Conservation (phyloP, 148 eudicot species). For the Nyssa sinensis region DNA sequence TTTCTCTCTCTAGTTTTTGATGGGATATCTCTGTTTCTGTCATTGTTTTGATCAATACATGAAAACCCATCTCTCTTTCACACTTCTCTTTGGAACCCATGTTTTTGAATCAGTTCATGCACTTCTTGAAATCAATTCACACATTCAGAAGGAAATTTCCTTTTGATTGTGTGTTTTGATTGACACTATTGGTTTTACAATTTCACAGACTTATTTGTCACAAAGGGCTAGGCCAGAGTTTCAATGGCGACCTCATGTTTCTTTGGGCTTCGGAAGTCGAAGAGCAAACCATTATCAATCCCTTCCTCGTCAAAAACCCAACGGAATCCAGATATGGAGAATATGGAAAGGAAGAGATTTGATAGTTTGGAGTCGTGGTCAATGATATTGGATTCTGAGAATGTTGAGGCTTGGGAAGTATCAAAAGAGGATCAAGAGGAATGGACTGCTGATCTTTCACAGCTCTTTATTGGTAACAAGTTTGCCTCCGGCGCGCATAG, state of each 20-base stretch:
- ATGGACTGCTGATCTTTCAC: constrained; percentile 99
- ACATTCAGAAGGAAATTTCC: constrained; percentile 56
- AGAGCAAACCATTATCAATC: constrained; percentile 34
- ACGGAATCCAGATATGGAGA: constrained; percentile 44
- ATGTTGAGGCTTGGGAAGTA: constrained; percentile 79
- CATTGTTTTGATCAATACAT: constrained; percentile 19
- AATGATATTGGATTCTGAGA: constrained; percentile 92
- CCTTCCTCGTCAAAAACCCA: constrained; percentile 50
- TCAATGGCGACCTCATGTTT: constrained; percentile 70
- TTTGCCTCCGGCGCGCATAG: constrained; percentile 99
- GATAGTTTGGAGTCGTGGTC: constrained; percentile 98
- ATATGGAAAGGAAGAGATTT: constrained; percentile 81
- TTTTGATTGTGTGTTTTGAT: constrained; percentile 28
- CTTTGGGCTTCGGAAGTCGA: constrained; percentile 47
- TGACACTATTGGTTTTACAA: background rate
- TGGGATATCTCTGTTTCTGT: constrained; percentile 13
- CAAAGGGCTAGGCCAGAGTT: background rate
- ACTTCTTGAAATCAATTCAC: constrained; percentile 67
- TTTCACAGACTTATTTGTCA: background rate
- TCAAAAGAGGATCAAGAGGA: constrained; percentile 75
- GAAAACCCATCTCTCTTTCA: constrained; percentile 14
- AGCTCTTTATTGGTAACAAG: constrained; percentile 90
- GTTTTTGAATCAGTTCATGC: constrained; percentile 79
- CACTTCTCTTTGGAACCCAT: constrained; percentile 33
- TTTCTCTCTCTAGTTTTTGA: constrained; percentile 21